These are phyloP conservation scores for Corynespora cassiicola DNA, from an alignment of 2,329 filamentous ascomycete species.

Conservation along the genomic window DNA sequence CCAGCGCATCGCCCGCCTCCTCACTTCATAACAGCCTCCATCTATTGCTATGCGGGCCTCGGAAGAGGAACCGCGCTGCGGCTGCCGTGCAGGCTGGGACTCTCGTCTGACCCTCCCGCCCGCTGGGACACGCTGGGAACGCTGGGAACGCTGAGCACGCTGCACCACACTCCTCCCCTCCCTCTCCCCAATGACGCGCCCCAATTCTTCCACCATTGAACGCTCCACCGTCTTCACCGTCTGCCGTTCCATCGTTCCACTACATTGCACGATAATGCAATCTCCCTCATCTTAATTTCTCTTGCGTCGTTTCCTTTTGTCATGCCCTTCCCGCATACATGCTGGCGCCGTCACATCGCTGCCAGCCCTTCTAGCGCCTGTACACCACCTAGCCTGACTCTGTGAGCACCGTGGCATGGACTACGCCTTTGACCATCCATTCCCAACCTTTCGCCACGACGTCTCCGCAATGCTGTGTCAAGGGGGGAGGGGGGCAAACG, in stretches of 20 bases:
- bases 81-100: constrained; percentile 4
- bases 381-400: background rate
- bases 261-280: constrained; percentile 13
- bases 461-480: too few species aligned
- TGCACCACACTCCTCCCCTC: background rate
- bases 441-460: constrained; percentile 3
- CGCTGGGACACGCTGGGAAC: background rate
- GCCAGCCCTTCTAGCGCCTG: background rate
- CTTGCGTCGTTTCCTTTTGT: constrained; percentile 19
- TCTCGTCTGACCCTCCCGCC: background rate
- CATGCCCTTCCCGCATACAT: constrained; percentile 8
- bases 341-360: too few species aligned
- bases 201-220: constrained; percentile 2
- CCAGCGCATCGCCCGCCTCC: constrained; percentile 32
- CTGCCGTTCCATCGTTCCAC: constrained; percentile 19
- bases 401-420: background rate
- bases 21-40: constrained; percentile 14
- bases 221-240: too few species aligned
- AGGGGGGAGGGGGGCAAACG: too few species aligned
- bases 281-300: constrained; percentile 1
- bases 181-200: constrained; percentile 5
- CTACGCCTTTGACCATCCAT: constrained; percentile 3
- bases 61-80: constrained; percentile 11
- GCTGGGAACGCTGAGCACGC: constrained; percentile 1
- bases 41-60: constrained; percentile 12